A percentile compares a stretch with the other conserved stretches of the same genome.
Conservation (phyloP, 768 basidiomycete species). For the Trametes gibbosa region DNA sequence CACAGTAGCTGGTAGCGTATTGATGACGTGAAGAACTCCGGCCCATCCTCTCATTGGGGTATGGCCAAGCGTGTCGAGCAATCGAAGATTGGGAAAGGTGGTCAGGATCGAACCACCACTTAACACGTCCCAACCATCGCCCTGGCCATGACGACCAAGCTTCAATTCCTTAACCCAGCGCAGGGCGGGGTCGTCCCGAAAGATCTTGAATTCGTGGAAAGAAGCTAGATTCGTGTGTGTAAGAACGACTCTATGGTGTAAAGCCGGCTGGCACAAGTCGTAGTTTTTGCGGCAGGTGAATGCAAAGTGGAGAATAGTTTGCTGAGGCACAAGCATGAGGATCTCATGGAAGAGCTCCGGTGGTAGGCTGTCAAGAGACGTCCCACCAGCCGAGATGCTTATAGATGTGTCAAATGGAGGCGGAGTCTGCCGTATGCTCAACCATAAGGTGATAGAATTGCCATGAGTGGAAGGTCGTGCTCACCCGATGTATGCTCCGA, state of each 20-base stretch:
- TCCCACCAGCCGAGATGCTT: neutral
- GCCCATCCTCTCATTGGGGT: neutral
- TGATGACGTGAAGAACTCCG: neutral
- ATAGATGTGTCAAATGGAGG: no score
- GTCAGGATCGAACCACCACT: neutral
- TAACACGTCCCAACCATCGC: neutral
- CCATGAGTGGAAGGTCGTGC: neutral
- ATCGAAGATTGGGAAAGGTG: neutral
- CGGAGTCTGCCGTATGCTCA: no score
- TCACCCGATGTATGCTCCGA: neutral
- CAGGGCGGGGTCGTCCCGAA: neutral
- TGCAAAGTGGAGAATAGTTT: neutral
- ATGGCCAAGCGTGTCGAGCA: neutral
- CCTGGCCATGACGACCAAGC: neutral
- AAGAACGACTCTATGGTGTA: neutral
- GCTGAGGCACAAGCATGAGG: neutral
- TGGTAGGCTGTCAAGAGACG: neutral
- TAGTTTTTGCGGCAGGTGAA: neutral
- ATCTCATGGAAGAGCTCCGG: constrained; percentile 1
- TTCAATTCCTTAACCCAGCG: neutral
- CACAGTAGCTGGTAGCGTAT: neutral
- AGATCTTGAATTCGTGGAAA: neutral
- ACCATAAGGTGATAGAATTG: no score
- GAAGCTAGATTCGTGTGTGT: neutral
- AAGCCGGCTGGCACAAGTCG: neutral